These are phyloP conservation scores for Pleurotus pulmonarius DNA, from an alignment of 768 basidiomycete genomes.

Conservation along the genomic window DNA sequence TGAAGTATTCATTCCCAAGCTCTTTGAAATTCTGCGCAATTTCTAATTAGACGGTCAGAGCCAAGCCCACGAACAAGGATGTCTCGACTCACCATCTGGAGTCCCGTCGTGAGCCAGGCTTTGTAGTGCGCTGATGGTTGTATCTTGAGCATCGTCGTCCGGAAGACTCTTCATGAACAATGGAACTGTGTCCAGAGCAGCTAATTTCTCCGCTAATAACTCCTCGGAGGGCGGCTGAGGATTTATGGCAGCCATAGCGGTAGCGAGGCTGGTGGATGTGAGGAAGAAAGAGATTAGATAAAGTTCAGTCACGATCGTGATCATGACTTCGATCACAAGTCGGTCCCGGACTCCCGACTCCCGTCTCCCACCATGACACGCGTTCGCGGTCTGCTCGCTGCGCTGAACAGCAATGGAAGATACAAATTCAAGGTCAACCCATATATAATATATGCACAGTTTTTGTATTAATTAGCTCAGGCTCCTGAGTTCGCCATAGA, in stretches of 20 bases:
- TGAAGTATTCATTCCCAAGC: constrained; percentile 94
- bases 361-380: constrained; percentile 18
- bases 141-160: constrained; percentile 58
- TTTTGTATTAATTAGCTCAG: constrained; percentile 23
- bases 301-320: neutral
- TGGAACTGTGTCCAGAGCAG: constrained; percentile 63
- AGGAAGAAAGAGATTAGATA: constrained; percentile 1
- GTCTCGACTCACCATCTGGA: constrained; percentile 78
- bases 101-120: constrained; percentile 86
- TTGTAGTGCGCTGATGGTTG: constrained; percentile 77
- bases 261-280: neutral
- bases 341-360: neutral
- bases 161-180: constrained; percentile 93
- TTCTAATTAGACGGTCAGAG: constrained; percentile 42
- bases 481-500: constrained; percentile 73
- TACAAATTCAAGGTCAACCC: constrained; percentile 58
- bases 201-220: constrained; percentile 33
- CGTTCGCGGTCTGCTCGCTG: constrained; percentile 50
- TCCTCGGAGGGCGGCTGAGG: constrained; percentile 31
- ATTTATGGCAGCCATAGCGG: constrained; percentile 18
- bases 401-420: constrained; percentile 56
- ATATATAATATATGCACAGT: neutral
- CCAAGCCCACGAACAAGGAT: neutral
- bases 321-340: neutral
- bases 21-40: constrained; percentile 90